Evolutionary conservation across 306 rosid genomes (phyloP).

Genomic region (Vicia sativa): DNA sequence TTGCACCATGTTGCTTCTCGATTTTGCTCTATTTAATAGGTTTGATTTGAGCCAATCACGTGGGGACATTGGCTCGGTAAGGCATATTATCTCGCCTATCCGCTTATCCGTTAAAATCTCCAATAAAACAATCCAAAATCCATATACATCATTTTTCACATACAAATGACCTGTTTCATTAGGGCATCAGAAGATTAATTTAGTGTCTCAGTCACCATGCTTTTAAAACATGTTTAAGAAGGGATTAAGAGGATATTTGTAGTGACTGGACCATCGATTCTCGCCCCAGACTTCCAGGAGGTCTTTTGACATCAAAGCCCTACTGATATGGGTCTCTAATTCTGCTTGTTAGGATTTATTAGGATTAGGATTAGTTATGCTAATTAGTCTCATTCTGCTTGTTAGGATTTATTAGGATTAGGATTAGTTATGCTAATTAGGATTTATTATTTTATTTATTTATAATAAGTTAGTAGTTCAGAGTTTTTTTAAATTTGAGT

Average conservation of each 20-base stretch:
- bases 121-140: conserved; percentile 76
- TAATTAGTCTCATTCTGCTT: too few species aligned
- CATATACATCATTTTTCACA: conserved; percentile 81
- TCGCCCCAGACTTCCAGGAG: too few species aligned
- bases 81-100: conserved; percentile 50
- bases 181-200: conserved; percentile 7
- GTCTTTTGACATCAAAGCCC: too few species aligned
- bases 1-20: conserved; percentile 66
- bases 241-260: conserved; percentile 10
- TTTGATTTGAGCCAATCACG: conserved; percentile 75
- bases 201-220: background rate
- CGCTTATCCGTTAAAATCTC: conserved; percentile 75
- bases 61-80: conserved; percentile 41
- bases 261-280: too few species aligned
- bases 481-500: too few species aligned
- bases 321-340: too few species aligned
- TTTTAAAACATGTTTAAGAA: conserved; percentile 5
- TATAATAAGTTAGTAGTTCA: too few species aligned
- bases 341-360: too few species aligned
- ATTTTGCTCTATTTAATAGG: conserved; percentile 60
- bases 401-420: too few species aligned
- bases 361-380: too few species aligned
- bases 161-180: conserved; percentile 65
- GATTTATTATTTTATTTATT: too few species aligned
- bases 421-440: too few species aligned